These are phyloP conservation scores for Ambispora gerdemannii DNA, from an alignment of 192 early-diverging fungal genomes.

Conservation along the genomic window DNA sequence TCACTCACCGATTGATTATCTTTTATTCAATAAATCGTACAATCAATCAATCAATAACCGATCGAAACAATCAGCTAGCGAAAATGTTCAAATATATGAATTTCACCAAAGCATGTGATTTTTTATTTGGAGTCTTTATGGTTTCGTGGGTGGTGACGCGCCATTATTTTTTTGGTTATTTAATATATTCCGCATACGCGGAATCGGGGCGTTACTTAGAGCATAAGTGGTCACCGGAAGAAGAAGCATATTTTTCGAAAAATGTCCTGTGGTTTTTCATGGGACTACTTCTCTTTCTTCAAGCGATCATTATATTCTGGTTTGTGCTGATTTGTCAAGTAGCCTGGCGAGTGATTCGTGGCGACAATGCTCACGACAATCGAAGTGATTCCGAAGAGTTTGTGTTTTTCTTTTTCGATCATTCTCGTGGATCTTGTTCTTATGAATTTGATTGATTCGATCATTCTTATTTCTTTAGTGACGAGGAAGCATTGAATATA, in stretches of 20 bases:
- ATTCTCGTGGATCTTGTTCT: not conserved
- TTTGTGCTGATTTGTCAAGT: constrained; percentile 69
- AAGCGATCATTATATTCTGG: constrained; percentile 76
- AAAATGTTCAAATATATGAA: constrained; percentile 77
- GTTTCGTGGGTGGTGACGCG: constrained; percentile 75
- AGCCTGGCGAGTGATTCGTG: constrained; percentile 53
- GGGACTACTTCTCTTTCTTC: constrained; percentile 57
- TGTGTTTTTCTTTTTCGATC: constrained; percentile 11
- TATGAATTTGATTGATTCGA: not conserved
- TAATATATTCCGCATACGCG: constrained; percentile 61
- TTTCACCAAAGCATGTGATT: constrained; percentile 58
- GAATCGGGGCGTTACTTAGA: constrained; percentile 49
- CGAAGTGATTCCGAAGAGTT: constrained; percentile 54
- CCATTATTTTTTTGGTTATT: constrained; percentile 65
- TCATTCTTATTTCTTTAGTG: not conserved
- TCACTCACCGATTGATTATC: too few relatives aligned
- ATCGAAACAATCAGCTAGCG: constrained; percentile 46
- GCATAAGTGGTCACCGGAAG: constrained; percentile 55
- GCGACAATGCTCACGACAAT: constrained; percentile 67
- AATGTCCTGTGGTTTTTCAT: constrained; percentile 54
- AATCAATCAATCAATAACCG: not conserved
- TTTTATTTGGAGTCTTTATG: constrained; percentile 71
- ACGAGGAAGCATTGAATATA: not conserved
- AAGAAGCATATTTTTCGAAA: constrained; percentile 50
- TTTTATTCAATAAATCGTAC: too few relatives aligned